These are phyloP conservation scores for Penicillium steckii DNA, from an alignment of 495 filamentous ascomycete species.

Conservation along the genomic window DNA sequence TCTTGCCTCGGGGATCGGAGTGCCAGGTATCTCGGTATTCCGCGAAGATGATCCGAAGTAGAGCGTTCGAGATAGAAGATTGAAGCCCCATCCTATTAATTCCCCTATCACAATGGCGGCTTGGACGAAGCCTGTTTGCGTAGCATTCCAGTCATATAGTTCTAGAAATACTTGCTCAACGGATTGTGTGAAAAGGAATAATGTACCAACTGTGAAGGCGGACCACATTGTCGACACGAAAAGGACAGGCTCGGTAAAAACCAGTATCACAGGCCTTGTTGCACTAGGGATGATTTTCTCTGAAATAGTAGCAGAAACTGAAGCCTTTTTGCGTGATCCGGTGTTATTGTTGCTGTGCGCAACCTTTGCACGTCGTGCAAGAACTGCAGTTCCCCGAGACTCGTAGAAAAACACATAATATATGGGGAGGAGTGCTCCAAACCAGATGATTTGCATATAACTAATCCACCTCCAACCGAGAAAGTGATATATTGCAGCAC, in stretches of 20 bases:
- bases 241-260: slow-evolving; percentile 54
- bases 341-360: not conserved
- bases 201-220: slow-evolving; percentile 49
- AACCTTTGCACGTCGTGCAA: slow-evolving; percentile 32
- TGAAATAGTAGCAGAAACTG: not conserved
- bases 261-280: slow-evolving; percentile 42
- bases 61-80: slow-evolving; percentile 3
- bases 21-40: slow-evolving; percentile 7
- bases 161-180: slow-evolving; percentile 39
- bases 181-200: slow-evolving; percentile 50
- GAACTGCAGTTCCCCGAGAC: slow-evolving; percentile 41
- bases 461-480: slow-evolving; percentile 51
- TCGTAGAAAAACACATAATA: slow-evolving; percentile 41
- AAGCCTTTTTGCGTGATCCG: not conserved
- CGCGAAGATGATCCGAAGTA: slow-evolving; percentile 1
- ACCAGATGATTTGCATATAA: slow-evolving; percentile 48
- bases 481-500: slow-evolving; percentile 36
- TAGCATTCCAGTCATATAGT: slow-evolving; percentile 31
- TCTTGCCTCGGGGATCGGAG: slow-evolving; percentile 16
- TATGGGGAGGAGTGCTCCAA: slow-evolving; percentile 35
- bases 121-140: slow-evolving; percentile 9
- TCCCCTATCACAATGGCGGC: slow-evolving; percentile 7
- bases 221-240: slow-evolving; percentile 50
- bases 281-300: slow-evolving; percentile 24
- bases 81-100: slow-evolving; percentile 1